Conservation (phyloP, 768 basidiomycete species). For the Pleurotus eryngii region DNA sequence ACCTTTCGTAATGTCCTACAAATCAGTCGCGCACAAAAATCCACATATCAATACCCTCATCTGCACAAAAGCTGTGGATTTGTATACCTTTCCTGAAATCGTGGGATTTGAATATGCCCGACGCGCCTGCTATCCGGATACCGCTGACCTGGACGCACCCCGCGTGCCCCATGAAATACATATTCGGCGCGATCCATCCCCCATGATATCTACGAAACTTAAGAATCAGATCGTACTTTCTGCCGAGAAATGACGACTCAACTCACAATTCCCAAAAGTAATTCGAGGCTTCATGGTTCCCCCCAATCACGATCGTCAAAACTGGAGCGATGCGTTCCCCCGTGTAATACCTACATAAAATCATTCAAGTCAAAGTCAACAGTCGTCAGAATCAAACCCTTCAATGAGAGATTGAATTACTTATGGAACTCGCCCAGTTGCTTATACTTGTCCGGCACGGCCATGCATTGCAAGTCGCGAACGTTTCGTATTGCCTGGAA, state of each 20-base stretch:
- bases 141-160: slow-evolving; percentile 89
- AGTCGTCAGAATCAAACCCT: not conserved
- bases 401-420: slow-evolving; percentile 34
- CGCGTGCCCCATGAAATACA: slow-evolving; percentile 92
- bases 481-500: slow-evolving; percentile 90
- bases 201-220: slow-evolving; percentile 73
- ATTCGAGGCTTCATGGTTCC: slow-evolving; percentile 96
- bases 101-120: slow-evolving; percentile 83
- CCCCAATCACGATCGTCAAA: slow-evolving; percentile 91
- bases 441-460: slow-evolving; percentile 88
- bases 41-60: no score
- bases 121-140: slow-evolving; percentile 83
- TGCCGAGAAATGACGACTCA: not conserved
- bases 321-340: slow-evolving; percentile 80
- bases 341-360: slow-evolving; percentile 70
- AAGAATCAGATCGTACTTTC: not conserved
- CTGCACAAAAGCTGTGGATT: not conserved
- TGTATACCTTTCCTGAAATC: slow-evolving; percentile 67
- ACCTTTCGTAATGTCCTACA: slow-evolving; percentile 72
- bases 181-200: slow-evolving; percentile 95
- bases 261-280: slow-evolving; percentile 94
- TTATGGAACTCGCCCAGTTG: slow-evolving; percentile 81
- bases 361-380: no score
- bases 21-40: no score
- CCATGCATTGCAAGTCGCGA: slow-evolving; percentile 84